Percentiles rank a stretch among this genome's conserved stretches.
These are phyloP conservation scores for Xylariaceae sp. DNA, from an alignment of 2,329 filamentous ascomycete species.

Conservation along the genomic window DNA sequence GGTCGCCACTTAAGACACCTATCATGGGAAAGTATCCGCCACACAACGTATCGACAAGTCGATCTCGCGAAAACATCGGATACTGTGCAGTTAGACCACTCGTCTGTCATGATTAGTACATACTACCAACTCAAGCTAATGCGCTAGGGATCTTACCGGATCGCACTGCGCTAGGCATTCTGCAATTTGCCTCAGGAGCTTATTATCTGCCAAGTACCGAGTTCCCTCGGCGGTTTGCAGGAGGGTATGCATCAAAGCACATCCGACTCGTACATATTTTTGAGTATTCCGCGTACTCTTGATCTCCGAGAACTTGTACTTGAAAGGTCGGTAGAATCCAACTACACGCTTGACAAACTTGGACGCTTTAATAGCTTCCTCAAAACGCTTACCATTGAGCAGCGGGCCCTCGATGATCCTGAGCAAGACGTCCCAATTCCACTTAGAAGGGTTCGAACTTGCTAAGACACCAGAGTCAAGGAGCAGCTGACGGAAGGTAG, in stretches of 20 bases:
- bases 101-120: constrained; percentile 39
- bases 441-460: constrained; percentile 88
- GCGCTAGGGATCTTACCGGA: constrained; percentile 49
- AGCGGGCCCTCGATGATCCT: constrained; percentile 90
- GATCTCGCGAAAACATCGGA: constrained; percentile 82
- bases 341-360: constrained; percentile 95
- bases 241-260: constrained; percentile 79
- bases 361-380: constrained; percentile 89
- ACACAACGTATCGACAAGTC: constrained; percentile 81
- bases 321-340: constrained; percentile 95
- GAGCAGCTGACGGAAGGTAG: constrained; percentile 59
- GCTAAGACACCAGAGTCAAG: constrained; percentile 82
- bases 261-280: constrained; percentile 87
- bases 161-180: constrained; percentile 96
- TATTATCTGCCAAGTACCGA: constrained; percentile 84
- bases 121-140: neutral
- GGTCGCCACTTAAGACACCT: constrained; percentile 78
- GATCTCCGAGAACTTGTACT: constrained; percentile 87
- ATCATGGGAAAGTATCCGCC: constrained; percentile 93
- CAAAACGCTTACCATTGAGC: constrained; percentile 83
- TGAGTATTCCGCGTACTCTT: constrained; percentile 90
- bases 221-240: constrained; percentile 82
- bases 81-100: constrained; percentile 74
- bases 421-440: constrained; percentile 94
- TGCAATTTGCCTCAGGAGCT: constrained; percentile 86